phyloP scores from a whole-genome alignment of 2,329 filamentous ascomycete species.

The Lasiodiplodia sp. region DNA sequence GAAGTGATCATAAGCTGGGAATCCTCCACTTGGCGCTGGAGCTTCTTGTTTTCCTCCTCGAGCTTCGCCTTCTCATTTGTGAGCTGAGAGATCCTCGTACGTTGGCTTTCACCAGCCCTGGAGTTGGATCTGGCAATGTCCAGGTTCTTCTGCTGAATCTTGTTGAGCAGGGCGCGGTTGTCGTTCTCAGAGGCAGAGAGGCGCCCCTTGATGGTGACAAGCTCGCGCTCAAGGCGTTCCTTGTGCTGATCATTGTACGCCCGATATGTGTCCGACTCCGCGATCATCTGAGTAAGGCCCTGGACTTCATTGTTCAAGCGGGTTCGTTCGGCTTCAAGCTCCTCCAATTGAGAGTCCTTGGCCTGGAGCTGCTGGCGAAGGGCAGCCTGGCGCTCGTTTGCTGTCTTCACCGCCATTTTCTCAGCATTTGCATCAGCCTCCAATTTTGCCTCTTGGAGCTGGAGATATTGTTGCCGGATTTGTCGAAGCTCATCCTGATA shows the following conservation, averaged over 20 bases:
- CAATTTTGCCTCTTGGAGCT: constrained; percentile 84
- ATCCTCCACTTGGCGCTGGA: constrained; percentile 86
- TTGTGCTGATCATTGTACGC: constrained; percentile 93
- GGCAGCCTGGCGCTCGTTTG: constrained; percentile 79
- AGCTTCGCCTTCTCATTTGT: constrained; percentile 83
- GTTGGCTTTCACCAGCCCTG: constrained; percentile 81
- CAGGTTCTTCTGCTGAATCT: constrained; percentile 95
- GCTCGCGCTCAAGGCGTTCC: constrained; percentile 87
- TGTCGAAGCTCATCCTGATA: constrained; percentile 84
- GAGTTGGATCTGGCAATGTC: constrained; percentile 93
- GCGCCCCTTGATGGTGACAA: constrained; percentile 88
- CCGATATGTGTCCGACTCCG: constrained; percentile 88
- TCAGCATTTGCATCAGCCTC: constrained; percentile 84
- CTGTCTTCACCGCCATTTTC: constrained; percentile 76
- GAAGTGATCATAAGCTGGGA: constrained; percentile 82
- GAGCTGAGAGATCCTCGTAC: constrained; percentile 74
- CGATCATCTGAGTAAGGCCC: constrained; percentile 83
- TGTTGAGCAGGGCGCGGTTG: constrained; percentile 93
- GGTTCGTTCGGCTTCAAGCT: constrained; percentile 80
- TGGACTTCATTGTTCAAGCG: constrained; percentile 82
- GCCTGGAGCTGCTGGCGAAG: constrained; percentile 82
- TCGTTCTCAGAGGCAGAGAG: constrained; percentile 94
- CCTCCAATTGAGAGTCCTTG: constrained; percentile 76
- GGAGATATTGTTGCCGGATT: constrained; percentile 81
- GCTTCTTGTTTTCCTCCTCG: constrained; percentile 81